These are phyloP conservation scores for Phytophthora cactorum DNA, from an alignment of 352 stramenopile species.

Conservation along the genomic window DNA sequence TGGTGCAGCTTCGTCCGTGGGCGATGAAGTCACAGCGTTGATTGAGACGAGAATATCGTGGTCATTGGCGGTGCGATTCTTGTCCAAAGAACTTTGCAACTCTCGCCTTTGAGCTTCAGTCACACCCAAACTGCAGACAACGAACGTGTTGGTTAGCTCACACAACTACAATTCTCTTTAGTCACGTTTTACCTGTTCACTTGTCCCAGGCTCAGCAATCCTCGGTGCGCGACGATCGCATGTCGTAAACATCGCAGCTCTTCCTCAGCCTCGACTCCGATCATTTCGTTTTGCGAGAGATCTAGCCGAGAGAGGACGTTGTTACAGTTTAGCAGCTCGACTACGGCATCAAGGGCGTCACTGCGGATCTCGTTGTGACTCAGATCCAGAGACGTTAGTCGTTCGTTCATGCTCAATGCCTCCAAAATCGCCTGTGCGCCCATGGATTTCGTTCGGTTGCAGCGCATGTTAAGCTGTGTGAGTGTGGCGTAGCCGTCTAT, in stretches of 20 bases:
- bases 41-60: conserved; percentile 15
- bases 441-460: conserved; percentile 44
- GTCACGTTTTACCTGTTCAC: conserved; percentile 24
- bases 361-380: conserved; percentile 45
- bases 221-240: conserved; percentile 9
- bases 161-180: neutral
- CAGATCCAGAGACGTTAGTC: conserved; percentile 39
- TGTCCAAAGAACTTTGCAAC: conserved; percentile 18
- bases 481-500: conserved; percentile 42
- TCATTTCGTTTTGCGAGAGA: conserved; percentile 34
- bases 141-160: neutral
- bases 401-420: conserved; percentile 31
- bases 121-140: conserved; percentile 2
- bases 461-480: conserved; percentile 38
- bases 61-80: conserved; percentile 26
- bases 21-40: conserved; percentile 6
- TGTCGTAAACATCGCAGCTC: conserved; percentile 1
- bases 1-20: conserved; percentile 3
- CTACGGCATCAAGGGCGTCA: conserved; percentile 25
- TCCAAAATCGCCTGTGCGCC: conserved; percentile 29
- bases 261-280: conserved; percentile 1
- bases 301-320: conserved; percentile 40
- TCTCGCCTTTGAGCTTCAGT: conserved; percentile 13
- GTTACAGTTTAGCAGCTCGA: conserved; percentile 26
- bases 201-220: conserved; percentile 18